Conservation (phyloP, 495 filamentous ascomycete species). For the Lindgomyces ingoldianus region DNA sequence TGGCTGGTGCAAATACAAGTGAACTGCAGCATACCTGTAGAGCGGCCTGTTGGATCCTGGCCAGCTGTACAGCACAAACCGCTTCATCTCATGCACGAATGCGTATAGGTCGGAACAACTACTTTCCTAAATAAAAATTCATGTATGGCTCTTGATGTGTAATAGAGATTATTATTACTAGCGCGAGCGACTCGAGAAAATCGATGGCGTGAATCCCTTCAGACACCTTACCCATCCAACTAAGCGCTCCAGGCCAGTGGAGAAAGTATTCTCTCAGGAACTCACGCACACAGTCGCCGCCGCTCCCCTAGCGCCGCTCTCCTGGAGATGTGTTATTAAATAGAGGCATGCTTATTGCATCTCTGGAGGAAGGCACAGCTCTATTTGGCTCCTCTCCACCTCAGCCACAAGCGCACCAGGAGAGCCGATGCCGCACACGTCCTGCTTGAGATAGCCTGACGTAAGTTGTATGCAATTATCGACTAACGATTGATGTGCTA, state of each 20-base stretch:
- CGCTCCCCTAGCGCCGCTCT: not conserved
- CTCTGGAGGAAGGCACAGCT: not conserved
- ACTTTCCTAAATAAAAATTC: not conserved
- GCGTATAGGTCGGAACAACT: not conserved
- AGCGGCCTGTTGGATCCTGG: not conserved
- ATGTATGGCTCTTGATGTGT: too few species aligned
- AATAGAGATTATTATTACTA: too few species aligned
- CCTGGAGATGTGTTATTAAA: not conserved
- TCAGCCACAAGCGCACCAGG: not conserved
- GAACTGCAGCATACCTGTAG: constrained; percentile 3
- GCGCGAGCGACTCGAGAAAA: too few species aligned
- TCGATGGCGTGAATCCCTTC: not conserved
- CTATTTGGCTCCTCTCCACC: not conserved
- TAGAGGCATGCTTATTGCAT: not conserved
- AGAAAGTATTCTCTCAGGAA: not conserved
- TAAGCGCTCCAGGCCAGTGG: not conserved
- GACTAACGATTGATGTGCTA: not conserved
- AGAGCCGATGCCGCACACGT: not conserved
- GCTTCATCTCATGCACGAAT: not conserved
- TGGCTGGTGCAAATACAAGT: constrained; percentile 41
- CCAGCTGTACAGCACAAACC: not conserved
- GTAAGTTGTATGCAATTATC: not conserved
- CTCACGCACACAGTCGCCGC: not conserved
- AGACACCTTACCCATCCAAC: not conserved
- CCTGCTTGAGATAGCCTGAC: not conserved